Percentiles rank a stretch among this genome's conserved stretches.
phyloP scores from a whole-genome alignment of 805 yeast genomes.

The Cyberlindnera galapagoensis region DNA sequence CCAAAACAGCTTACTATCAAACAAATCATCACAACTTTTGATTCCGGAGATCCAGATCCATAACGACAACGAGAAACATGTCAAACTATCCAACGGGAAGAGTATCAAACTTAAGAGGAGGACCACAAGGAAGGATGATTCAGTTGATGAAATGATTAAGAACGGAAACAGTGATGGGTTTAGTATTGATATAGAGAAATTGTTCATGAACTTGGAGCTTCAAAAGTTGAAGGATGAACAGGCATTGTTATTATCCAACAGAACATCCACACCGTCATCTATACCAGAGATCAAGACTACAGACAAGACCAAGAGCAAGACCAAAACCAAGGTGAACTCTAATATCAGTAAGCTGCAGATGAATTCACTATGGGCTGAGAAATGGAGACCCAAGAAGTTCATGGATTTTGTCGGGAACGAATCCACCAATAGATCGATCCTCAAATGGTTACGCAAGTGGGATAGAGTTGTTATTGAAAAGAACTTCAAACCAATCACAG shows the following conservation, averaged over 20 bases:
- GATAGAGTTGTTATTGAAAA: conserved; percentile 48
- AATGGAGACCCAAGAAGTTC: conserved; percentile 60
- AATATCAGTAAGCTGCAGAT: conserved; percentile 1
- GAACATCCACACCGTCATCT: not conserved
- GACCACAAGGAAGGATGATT: conserved; percentile 1
- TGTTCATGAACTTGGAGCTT: conserved; percentile 28
- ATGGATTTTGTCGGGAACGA: conserved; percentile 68
- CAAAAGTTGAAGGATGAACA: conserved; percentile 12
- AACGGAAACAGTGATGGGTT: conserved; percentile 28
- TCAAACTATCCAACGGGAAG: conserved; percentile 15
- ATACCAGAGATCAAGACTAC: no score
- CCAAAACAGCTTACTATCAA: conserved; percentile 14
- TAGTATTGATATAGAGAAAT: conserved; percentile 29
- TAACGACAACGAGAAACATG: conserved; percentile 11
- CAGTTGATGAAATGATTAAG: not conserved
- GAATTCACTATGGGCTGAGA: conserved; percentile 46
- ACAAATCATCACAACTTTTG: not conserved
- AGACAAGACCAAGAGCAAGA: no score
- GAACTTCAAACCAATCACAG: conserved; percentile 26
- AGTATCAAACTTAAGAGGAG: conserved; percentile 12
- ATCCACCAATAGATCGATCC: conserved; percentile 47
- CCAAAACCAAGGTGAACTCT: conserved; percentile 1
- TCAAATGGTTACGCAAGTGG: conserved; percentile 68
- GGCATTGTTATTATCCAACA: no score
- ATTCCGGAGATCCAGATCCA: conserved; percentile 2